Conservation (phyloP, 495 filamentous ascomycete species). For the Xylaria sp. region DNA sequence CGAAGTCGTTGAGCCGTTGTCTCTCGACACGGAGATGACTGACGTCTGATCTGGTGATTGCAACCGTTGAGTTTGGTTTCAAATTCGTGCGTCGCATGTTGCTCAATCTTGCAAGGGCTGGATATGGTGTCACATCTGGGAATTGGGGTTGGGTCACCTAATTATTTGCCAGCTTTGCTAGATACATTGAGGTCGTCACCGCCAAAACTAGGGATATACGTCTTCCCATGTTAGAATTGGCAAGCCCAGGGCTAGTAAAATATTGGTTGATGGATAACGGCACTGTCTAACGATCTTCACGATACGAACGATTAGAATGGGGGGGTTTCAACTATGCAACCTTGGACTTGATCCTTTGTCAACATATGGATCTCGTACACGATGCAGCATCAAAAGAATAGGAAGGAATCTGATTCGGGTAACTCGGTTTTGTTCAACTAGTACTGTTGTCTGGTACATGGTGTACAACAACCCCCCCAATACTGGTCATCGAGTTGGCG, state of each 20-base stretch:
- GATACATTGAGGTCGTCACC: conserved; percentile 32
- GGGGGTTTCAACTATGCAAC: neutral
- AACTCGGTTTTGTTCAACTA: neutral
- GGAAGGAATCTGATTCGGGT: neutral
- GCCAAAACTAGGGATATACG: conserved; percentile 21
- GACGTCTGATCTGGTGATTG: conserved; percentile 46
- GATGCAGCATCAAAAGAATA: neutral
- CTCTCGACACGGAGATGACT: conserved; percentile 56
- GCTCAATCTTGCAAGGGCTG: conserved; percentile 46
- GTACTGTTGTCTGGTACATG: neutral
- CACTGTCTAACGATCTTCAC: conserved; percentile 18
- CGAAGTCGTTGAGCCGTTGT: conserved; percentile 32
- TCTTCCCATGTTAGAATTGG: conserved; percentile 19
- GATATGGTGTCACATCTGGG: conserved; percentile 43
- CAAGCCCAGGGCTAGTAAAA: conserved; percentile 6
- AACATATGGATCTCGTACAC: conserved; percentile 6
- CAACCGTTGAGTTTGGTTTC: conserved; percentile 28
- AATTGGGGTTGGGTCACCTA: conserved; percentile 35
- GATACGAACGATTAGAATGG: conserved; percentile 18
- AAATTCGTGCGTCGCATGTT: conserved; percentile 32
- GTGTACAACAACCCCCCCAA: neutral
- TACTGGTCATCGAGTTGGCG: conserved; percentile 4
- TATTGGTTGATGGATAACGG: conserved; percentile 22
- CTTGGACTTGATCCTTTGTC: conserved; percentile 5
- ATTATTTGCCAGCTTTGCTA: conserved; percentile 38